These are phyloP conservation scores for Nannochloropsis granulata DNA, from an alignment of 108 stramenopile species.

Conservation along the genomic window DNA sequence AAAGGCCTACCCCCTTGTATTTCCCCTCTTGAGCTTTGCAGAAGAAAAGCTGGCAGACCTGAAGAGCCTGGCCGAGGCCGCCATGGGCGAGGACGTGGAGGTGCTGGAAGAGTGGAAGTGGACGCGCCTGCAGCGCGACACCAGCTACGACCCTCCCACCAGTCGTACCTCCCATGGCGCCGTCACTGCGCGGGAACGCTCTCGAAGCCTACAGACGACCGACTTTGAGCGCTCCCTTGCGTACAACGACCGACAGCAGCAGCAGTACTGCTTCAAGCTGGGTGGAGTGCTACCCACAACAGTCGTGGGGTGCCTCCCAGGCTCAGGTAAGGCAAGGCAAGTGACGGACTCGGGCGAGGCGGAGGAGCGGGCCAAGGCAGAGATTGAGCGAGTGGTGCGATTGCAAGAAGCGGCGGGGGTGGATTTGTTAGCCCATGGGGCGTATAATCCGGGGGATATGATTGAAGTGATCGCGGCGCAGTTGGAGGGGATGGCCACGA, in stretches of 20 bases:
- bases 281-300: conserved; percentile 43
- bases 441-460: conserved; percentile 54
- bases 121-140: neutral
- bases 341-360: neutral
- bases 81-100: neutral
- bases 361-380: conserved; percentile 30
- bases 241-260: neutral
- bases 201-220: neutral
- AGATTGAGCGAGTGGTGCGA: conserved; percentile 6
- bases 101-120: neutral
- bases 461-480: conserved; percentile 52
- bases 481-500: conserved; percentile 48
- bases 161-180: neutral
- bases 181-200: neutral
- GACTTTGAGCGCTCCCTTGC: neutral
- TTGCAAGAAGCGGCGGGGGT: conserved; percentile 48
- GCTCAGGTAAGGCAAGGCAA: conserved; percentile 30
- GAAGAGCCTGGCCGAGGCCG: conserved; percentile 13
- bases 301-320: conserved; percentile 45
- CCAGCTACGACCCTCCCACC: neutral
- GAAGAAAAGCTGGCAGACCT: conserved; percentile 46
- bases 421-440: conserved; percentile 53
- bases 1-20: conserved; percentile 13
- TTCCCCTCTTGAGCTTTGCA: conserved; percentile 38
- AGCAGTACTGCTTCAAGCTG: neutral